Percentiles rank a stretch among this genome's conserved stretches.
These are phyloP conservation scores for Straminergon stramineum DNA, from an alignment of 225 moss, liverwort and hornwort species.

Conservation along the genomic window DNA sequence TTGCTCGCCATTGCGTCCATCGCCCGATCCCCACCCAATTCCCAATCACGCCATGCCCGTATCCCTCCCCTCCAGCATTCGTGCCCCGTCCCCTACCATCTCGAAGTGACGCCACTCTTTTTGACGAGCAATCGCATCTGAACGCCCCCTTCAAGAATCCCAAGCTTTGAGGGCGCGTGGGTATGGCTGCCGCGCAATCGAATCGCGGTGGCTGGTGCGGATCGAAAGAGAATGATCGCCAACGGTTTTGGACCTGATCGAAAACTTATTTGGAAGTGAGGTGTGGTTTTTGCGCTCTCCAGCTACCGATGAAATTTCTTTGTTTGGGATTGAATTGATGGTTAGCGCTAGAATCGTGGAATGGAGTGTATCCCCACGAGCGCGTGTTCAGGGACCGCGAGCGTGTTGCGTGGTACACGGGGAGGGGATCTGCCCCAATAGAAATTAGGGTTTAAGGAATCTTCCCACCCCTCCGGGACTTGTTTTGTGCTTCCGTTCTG, in stretches of 20 bases:
- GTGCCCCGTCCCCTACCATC: background rate
- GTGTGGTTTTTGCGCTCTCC: background rate
- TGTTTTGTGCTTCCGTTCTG: background rate
- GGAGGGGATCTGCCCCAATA: background rate
- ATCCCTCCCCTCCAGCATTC: background rate
- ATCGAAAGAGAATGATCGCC: background rate
- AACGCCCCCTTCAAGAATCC: background rate
- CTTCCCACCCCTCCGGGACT: background rate
- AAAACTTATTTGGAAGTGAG: background rate
- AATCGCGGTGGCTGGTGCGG: background rate
- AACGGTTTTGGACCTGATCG: background rate
- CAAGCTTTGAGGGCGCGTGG: background rate
- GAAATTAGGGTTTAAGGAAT: conserved; percentile 21
- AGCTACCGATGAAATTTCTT: background rate
- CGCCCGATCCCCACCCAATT: background rate
- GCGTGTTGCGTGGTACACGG: background rate
- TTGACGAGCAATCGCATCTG: background rate
- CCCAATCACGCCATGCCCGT: background rate
- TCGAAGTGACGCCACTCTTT: background rate
- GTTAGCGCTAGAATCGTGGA: background rate
- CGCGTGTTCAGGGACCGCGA: background rate
- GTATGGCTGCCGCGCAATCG: background rate
- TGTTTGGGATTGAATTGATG: background rate
- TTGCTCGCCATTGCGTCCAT: background rate
- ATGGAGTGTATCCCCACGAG: background rate